These are phyloP conservation scores for Lepidium sativum DNA, from an alignment of 345 rosid species.

Conservation along the genomic window DNA sequence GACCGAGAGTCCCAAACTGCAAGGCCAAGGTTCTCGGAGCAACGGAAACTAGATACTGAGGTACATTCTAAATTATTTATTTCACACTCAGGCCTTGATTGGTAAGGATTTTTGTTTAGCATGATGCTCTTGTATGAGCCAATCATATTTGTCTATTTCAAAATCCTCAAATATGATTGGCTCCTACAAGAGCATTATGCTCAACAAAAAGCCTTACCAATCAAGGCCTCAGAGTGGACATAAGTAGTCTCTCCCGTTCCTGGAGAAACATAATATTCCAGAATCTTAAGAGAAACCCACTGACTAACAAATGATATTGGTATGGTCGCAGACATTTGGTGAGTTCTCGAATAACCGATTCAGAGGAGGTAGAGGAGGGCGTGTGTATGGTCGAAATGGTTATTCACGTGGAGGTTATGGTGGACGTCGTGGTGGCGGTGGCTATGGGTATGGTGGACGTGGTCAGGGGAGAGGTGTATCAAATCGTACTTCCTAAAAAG, in stretches of 20 bases:
- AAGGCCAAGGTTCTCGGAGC: constrained; percentile 82
- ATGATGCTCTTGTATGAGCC: no score
- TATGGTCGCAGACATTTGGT: constrained; percentile 55
- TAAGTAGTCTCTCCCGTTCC: background rate
- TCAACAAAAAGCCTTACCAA: no score
- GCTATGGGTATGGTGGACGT: constrained; percentile 21
- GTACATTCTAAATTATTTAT: constrained; percentile 25
- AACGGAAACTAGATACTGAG: constrained; percentile 80
- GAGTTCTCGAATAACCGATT: constrained; percentile 40
- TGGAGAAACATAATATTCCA: background rate
- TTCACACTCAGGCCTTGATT: no score
- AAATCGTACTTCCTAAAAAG: constrained; percentile 1
- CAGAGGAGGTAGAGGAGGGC: constrained; percentile 28
- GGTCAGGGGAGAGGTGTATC: constrained; percentile 22
- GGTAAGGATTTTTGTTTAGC: no score
- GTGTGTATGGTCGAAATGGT: constrained; percentile 29
- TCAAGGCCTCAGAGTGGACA: background rate
- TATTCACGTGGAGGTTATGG: constrained; percentile 36
- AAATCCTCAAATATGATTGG: no score
- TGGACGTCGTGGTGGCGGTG: constrained; percentile 33
- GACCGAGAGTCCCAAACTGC: constrained; percentile 47
- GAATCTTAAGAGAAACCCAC: background rate
- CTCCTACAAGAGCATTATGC: no score
- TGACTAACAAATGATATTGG: background rate
- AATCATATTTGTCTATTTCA: no score